These are phyloP conservation scores for Nemania diffusa DNA, from an alignment of 2,329 filamentous ascomycete species.

Conservation along the genomic window DNA sequence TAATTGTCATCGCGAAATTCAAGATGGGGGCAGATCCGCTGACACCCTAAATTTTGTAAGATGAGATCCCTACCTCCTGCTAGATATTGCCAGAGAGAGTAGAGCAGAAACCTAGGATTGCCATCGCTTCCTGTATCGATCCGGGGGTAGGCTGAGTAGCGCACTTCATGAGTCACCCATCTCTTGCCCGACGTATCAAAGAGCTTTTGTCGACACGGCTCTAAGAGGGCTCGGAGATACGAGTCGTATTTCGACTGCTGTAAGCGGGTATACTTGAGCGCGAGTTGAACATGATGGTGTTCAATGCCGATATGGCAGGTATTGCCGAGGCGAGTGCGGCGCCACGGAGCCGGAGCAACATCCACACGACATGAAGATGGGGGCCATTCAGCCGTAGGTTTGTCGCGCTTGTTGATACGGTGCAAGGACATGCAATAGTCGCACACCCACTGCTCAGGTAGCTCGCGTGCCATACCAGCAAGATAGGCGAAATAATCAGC, in stretches of 20 bases:
- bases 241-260: conserved; percentile 10
- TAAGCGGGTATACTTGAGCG: conserved; percentile 23
- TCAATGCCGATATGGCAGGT: background rate
- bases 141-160: conserved; percentile 17
- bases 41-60: background rate
- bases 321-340: background rate
- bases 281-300: conserved; percentile 21
- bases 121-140: conserved; percentile 7
- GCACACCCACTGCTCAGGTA: conserved; percentile 7
- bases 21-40: conserved; percentile 15
- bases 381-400: background rate
- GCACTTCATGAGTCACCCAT: background rate
- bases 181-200: background rate
- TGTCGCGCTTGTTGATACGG: conserved; percentile 6
- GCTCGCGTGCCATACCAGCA: background rate
- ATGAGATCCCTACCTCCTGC: background rate
- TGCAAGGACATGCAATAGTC: conserved; percentile 10
- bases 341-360: background rate
- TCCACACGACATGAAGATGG: background rate
- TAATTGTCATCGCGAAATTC: background rate
- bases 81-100: conserved; percentile 18
- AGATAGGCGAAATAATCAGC: conserved; percentile 10
- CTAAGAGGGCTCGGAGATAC: conserved; percentile 9
- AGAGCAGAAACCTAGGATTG: conserved; percentile 14
- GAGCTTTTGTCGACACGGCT: background rate